Percentiles rank a stretch among this genome's conserved stretches.
These are phyloP conservation scores for Cymbidium sinense DNA, from an alignment of 106 monocot genomes.

Conservation along the genomic window DNA sequence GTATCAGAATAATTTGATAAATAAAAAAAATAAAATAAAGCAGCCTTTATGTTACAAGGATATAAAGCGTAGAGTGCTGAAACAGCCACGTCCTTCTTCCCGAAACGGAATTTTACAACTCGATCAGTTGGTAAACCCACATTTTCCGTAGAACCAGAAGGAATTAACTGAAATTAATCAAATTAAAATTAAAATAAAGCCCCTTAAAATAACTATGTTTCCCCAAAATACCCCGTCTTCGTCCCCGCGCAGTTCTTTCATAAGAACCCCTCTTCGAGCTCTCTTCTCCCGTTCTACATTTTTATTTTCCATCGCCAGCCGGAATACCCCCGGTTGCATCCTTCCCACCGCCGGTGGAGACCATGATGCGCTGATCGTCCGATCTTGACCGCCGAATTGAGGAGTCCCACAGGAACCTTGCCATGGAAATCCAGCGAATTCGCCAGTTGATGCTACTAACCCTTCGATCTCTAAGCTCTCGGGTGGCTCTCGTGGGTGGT, in stretches of 20 bases:
- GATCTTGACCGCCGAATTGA: neutral
- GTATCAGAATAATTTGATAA: too few species aligned
- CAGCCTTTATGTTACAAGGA: too few species aligned
- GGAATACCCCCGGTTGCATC: neutral
- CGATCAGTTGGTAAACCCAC: too few species aligned
- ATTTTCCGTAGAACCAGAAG: too few species aligned
- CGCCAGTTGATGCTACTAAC: neutral
- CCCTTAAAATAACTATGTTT: neutral
- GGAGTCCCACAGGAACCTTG: neutral
- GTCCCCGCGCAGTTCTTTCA: neutral
- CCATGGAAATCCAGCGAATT: constrained; percentile 3
- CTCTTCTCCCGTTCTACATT: neutral
- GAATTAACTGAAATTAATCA: neutral
- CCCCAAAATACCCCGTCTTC: constrained; percentile 2
- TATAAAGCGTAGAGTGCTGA: too few species aligned
- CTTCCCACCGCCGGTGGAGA: constrained; percentile 9
- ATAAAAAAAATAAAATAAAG: too few species aligned
- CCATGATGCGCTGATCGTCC: neutral
- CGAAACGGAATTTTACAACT: too few species aligned
- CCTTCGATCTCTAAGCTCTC: constrained; percentile 18
- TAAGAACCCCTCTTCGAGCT: neutral
- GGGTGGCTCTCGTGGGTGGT: constrained; percentile 79
- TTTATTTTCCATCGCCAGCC: neutral
- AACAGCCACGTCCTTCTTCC: too few species aligned
- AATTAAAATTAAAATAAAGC: neutral